Evolutionary conservation across 495 filamentous ascomycete species (phyloP), one percentile per base, ranked within the genome.

Genomic region (Ramalina intermedia): DNA sequence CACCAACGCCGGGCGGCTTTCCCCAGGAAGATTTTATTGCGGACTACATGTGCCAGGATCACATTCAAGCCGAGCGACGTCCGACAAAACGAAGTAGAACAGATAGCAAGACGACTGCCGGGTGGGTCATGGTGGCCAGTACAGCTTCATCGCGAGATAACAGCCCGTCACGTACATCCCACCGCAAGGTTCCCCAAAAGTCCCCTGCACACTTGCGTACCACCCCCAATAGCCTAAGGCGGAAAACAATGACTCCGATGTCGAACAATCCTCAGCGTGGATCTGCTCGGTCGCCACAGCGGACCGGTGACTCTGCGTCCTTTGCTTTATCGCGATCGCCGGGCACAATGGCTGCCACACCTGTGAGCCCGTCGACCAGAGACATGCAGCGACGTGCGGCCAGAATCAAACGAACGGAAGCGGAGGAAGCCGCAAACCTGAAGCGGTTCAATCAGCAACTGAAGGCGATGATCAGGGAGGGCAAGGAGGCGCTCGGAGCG

Each of bases 391-490:
- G 73, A 39, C 72, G 84, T 52, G 77, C 83, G 17, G 79, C 80
- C 16, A 70, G 75, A 56, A 75, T 78, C 51, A 68, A 76, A 18
- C 76, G 76, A 36, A 79, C 80, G 21, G 88, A 94, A 54, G 70
- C 78, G 41, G 85, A 91, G 55, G 77, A 81, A 16, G 89, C 96
- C 56, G 75, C 77, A 38, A 79, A 80, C 46, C 74, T 98, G 46
- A 75, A 76, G 47, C 76, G 80, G 18, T 76, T 96, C 61, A 91
- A 90, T 58, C 70, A 76, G 36, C 79, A 81, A 56, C 65, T 96
- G 23, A 76, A 82, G 56, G 79, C 74, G 27, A 86, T 98, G 85
- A 94, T 98, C 39, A 64, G 80, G 7, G 81, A 96, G 61, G 91
- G 87, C 0, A 84, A 81, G 59, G 84, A 91, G 58, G 91, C 91